Percentiles rank a stretch among this genome's conserved stretches.
Evolutionary conservation across 768 basidiomycete genomes (phyloP).

Genomic region (Tricholoma terreum): DNA sequence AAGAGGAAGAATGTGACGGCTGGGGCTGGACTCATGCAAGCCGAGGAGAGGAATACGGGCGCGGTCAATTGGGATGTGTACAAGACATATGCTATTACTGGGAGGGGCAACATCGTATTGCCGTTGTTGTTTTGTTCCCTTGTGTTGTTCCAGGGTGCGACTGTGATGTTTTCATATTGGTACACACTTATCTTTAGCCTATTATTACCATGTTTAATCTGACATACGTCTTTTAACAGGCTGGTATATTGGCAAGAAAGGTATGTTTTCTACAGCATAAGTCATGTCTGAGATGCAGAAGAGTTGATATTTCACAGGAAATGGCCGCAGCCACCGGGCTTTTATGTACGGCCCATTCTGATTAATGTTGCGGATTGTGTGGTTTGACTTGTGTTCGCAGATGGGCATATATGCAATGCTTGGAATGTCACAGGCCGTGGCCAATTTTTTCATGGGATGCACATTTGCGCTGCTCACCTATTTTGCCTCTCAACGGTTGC

Average conservation of each 20-base stretch:
- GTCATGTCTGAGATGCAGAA: constrained; percentile 5
- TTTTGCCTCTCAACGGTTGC: constrained; percentile 70
- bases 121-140: constrained; percentile 64
- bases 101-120: constrained; percentile 59
- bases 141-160: constrained; percentile 63
- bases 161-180: constrained; percentile 76
- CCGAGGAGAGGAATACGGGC: constrained; percentile 56
- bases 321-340: constrained; percentile 57
- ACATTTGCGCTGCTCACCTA: constrained; percentile 67
- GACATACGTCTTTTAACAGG: constrained; percentile 34
- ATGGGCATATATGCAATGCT: constrained; percentile 81
- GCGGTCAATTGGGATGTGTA: constrained; percentile 50
- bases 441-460: constrained; percentile 65
- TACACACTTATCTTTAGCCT: constrained; percentile 28
- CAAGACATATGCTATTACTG: constrained; percentile 56
- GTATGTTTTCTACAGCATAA: constrained; percentile 28
- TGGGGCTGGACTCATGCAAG: constrained; percentile 41
- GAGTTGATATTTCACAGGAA: constrained; percentile 23
- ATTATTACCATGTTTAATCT: background rate
- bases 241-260: constrained; percentile 83
- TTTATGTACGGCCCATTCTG: constrained; percentile 62
- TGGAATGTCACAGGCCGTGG: constrained; percentile 66
- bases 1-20: constrained; percentile 24
- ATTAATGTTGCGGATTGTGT: background rate
- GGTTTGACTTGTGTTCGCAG: constrained; percentile 32